Percentiles rank a stretch among this genome's conserved stretches.
phyloP scores from a whole-genome alignment of 106 monocot genomes.

The Phalaenopsis equestris region DNA sequence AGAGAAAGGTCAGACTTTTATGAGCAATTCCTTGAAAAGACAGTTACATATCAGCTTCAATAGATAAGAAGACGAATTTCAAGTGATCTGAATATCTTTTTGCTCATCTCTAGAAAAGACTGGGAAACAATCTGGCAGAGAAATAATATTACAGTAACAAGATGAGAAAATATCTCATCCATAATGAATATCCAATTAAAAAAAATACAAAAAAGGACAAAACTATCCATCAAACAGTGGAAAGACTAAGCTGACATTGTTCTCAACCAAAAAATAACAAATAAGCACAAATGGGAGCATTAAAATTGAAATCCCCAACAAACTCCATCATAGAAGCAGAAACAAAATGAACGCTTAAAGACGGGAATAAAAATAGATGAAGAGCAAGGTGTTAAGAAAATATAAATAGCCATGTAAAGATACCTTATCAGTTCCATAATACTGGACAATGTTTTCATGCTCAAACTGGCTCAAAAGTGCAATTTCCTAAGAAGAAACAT shows the following conservation, averaged over 20 bases:
- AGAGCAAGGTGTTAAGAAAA: neutral
- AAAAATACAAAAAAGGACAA: neutral
- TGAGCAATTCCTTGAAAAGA: too few species aligned
- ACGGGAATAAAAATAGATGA: neutral
- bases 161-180: neutral
- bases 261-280: neutral
- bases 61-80: neutral
- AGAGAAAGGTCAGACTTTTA: too few species aligned
- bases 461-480: constrained; percentile 74
- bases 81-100: neutral
- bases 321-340: neutral
- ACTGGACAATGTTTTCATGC: constrained; percentile 81
- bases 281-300: neutral
- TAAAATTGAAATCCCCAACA: neutral
- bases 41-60: too few species aligned
- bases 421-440: constrained; percentile 83
- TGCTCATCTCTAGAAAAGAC: too few species aligned
- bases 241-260: neutral
- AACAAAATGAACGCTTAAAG: neutral
- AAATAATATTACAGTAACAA: neutral
- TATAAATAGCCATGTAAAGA: neutral
- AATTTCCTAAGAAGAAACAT: constrained; percentile 50
- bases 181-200: neutral
- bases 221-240: neutral
- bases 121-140: too few species aligned